These are phyloP conservation scores for Cytospora schulzeri DNA, from an alignment of 2,329 filamentous ascomycete species.

Conservation along the genomic window DNA sequence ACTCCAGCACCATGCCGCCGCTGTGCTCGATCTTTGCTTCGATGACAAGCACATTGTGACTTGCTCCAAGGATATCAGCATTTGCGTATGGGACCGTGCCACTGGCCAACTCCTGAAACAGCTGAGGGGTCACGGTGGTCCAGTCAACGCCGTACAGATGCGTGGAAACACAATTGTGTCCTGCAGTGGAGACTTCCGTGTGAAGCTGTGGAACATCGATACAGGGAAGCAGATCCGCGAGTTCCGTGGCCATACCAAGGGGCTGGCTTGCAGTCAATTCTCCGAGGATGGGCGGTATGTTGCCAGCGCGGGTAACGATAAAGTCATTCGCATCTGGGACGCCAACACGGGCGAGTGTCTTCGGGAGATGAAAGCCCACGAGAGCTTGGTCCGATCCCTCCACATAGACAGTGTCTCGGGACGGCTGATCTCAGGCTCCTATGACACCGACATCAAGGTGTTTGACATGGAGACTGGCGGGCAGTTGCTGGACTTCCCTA, in stretches of 20 bases:
- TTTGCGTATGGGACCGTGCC: conserved; percentile 90
- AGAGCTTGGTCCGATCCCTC: conserved; percentile 82
- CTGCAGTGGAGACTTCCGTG: conserved; percentile 88
- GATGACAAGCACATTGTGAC: conserved; percentile 92
- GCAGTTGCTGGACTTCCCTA: conserved; percentile 81
- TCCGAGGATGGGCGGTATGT: conserved; percentile 93
- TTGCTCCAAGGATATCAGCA: conserved; percentile 92
- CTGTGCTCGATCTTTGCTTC: conserved; percentile 91
- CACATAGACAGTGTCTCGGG: conserved; percentile 88
- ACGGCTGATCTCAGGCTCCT: conserved; percentile 86
- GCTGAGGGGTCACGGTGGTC: conserved; percentile 82
- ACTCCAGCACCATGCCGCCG: conserved; percentile 77
- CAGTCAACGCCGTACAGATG: conserved; percentile 95
- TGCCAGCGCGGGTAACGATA: conserved; percentile 91
- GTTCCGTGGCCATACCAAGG: conserved; percentile 87
- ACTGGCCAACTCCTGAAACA: conserved; percentile 77
- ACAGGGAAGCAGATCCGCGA: conserved; percentile 87
- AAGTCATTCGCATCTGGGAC: conserved; percentile 94
- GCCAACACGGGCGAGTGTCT: conserved; percentile 85
- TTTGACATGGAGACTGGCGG: conserved; percentile 83
- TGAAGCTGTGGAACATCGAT: conserved; percentile 94
- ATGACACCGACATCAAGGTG: conserved; percentile 94
- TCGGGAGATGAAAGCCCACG: conserved; percentile 79
- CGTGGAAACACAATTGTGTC: conserved; percentile 91
- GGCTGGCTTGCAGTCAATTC: conserved; percentile 94